Evolutionary conservation across 352 stramenopile genomes (phyloP), one percentile per base, ranked within the genome.

Genomic region (Salisapilia sapeloensis): DNA sequence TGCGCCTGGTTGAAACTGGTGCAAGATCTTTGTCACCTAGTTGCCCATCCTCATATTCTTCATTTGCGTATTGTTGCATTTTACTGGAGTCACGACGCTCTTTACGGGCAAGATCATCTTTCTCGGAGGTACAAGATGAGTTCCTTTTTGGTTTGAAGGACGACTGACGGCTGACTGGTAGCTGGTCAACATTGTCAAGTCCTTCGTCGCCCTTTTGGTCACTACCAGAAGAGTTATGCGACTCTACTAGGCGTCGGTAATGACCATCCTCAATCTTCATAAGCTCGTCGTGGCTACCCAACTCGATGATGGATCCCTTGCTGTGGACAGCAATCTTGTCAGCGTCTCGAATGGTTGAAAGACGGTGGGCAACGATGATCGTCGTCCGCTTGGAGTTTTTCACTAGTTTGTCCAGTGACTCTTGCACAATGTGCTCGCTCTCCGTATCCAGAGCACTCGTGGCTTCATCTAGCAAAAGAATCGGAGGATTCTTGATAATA

Each of bases 381-480:
- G 71, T 71, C 11, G 83, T 93, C 2, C 58, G 54, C 18, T 50
- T 97, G 2, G 80, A 52, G 12, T 48, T 39, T 7, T 42, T 34
- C 12, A 71, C 35, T n/a, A 90, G 40, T 10, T 23, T 12, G 24
- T 85, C 48, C 6, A 98, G 55, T 16, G 86, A 87, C 22, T 89
- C 63, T 47, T 97, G 87, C 13, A 97, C 79, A n/a, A 64, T 57
- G 10, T 66, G 67, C 49, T 92, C 77, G 40, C 48, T 75, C 40
- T 76, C 51, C 4, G 50, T 44, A 33, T 93, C 75, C 4, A 90
- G 45, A 6, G 74, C 77, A 34, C 50, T 71, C 13, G 78, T 92
- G 10, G 78, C 78, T 44, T 94, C 80, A 45, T 94, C 80, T 6
- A 94, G 35, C 6, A 95, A 33, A 13, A 95, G 54, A 14, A 95